Conservation (phyloP, 495 filamentous ascomycete species). For the Amniculicola lignicola region DNA sequence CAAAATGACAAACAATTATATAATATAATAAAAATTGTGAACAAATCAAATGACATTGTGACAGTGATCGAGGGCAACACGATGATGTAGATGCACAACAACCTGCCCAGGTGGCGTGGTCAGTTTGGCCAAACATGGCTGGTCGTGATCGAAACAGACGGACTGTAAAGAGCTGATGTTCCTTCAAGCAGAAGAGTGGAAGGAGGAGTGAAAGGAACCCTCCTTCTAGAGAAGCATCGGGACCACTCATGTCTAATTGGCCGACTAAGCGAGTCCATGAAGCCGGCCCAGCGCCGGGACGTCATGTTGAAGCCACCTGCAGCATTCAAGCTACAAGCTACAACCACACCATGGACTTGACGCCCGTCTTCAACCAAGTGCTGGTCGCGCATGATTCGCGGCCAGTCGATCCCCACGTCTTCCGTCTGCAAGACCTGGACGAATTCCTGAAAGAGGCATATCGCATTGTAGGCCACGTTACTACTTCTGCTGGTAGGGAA, state of each 20-base stretch:
- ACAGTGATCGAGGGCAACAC: not conserved
- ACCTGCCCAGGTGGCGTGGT: too few relatives aligned
- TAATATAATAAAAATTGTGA: too few relatives aligned
- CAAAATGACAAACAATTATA: too few relatives aligned
- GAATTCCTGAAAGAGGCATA: slow-evolving; percentile 96
- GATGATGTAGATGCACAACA: not conserved
- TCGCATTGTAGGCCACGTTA: slow-evolving; percentile 66
- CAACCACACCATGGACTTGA: slow-evolving; percentile 66
- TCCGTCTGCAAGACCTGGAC: slow-evolving; percentile 57
- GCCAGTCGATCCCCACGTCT: slow-evolving; percentile 43
- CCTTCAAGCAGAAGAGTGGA: not conserved
- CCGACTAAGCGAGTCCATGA: not conserved
- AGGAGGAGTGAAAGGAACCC: not conserved
- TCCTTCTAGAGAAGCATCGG: not conserved
- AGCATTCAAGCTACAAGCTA: not conserved
- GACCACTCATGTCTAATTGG: not conserved
- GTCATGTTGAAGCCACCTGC: not conserved
- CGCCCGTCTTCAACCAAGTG: slow-evolving; percentile 64
- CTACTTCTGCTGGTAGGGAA: not conserved
- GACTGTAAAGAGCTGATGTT: not conserved
- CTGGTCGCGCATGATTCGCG: slow-evolving; percentile 57
- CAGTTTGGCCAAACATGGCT: too few relatives aligned
- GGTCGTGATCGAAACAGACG: not conserved
- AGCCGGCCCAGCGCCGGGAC: not conserved
- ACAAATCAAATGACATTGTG: too few relatives aligned